phyloP scores from a whole-genome alignment of 768 basidiomycete species.

The Mrakia frigida region DNA sequence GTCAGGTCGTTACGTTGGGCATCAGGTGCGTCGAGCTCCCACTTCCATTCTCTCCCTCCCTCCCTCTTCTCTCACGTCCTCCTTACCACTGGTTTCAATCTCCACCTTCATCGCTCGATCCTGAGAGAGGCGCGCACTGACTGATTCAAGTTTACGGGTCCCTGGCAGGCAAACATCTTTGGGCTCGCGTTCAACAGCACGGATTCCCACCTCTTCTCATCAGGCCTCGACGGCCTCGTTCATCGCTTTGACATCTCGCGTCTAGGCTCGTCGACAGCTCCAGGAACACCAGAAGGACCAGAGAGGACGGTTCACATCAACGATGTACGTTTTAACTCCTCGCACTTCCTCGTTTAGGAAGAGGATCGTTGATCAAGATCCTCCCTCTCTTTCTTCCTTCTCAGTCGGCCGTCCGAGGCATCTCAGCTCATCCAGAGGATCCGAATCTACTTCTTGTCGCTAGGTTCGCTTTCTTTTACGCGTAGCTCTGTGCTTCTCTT shows the following conservation, averaged over 20 bases:
- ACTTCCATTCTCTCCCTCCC: background rate
- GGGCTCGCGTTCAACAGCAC: background rate
- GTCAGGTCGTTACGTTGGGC: background rate
- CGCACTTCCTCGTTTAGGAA: background rate
- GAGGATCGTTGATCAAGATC: too few species aligned
- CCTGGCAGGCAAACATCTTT: conserved; percentile 4
- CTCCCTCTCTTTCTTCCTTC: background rate
- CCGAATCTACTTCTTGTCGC: conserved; percentile 1
- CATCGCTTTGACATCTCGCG: conserved; percentile 6
- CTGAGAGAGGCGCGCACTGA: background rate
- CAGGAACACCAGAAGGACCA: background rate
- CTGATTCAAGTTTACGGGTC: background rate
- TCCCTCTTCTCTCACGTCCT: background rate
- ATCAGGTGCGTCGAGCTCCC: background rate
- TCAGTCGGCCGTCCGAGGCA: background rate
- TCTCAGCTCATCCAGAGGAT: background rate
- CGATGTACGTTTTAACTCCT: background rate
- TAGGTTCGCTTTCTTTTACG: background rate
- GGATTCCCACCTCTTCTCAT: background rate
- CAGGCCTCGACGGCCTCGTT: conserved; percentile 5
- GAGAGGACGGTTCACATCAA: conserved; percentile 9
- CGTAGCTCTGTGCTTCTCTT: too few species aligned
- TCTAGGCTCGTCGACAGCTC: background rate
- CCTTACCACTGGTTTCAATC: too few species aligned
- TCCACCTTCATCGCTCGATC: background rate